Evolutionary conservation across 805 yeast genomes (phyloP).

Genomic region (Wickerhamomyces sydowiorum): DNA sequence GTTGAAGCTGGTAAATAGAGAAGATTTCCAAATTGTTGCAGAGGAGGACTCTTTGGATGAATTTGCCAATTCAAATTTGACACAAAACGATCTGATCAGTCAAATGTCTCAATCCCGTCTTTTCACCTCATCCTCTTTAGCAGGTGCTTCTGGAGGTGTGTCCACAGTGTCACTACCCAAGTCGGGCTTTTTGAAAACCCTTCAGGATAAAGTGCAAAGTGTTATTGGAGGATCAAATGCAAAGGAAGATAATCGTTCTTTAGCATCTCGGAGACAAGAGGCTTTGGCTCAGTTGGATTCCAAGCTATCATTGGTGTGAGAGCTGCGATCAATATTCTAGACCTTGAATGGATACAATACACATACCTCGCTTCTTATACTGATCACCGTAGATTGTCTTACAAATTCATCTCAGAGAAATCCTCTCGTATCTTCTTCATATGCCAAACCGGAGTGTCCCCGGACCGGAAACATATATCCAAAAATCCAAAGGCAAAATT

Average conservation of each 20-base stretch:
- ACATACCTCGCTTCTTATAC: too few relatives aligned
- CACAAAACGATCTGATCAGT: conserved; percentile 22
- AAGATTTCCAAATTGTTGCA: conserved; percentile 18
- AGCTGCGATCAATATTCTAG: neutral
- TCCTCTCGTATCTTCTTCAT: too few relatives aligned
- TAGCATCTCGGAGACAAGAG: conserved; percentile 10
- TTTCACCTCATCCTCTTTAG: conserved; percentile 34
- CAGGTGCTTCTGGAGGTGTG: conserved; percentile 33
- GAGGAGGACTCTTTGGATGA: conserved; percentile 21
- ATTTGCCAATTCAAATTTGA: conserved; percentile 1
- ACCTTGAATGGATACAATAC: neutral
- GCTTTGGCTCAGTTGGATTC: neutral
- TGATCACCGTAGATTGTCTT: too few relatives aligned
- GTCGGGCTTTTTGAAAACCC: conserved; percentile 10
- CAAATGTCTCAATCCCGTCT: conserved; percentile 29
- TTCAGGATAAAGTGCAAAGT: conserved; percentile 23
- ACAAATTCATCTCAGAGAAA: neutral
- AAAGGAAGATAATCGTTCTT: neutral
- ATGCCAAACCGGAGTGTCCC: too few relatives aligned
- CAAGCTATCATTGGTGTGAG: neutral
- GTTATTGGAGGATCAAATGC: conserved; percentile 1
- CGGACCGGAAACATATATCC: neutral
- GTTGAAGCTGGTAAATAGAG: conserved; percentile 20
- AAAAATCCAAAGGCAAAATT: too few relatives aligned
- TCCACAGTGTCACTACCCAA: conserved; percentile 24